Evolutionary conservation across 805 yeast genomes (phyloP).

Genomic region (Teunomyces barrocoloradensis): DNA sequence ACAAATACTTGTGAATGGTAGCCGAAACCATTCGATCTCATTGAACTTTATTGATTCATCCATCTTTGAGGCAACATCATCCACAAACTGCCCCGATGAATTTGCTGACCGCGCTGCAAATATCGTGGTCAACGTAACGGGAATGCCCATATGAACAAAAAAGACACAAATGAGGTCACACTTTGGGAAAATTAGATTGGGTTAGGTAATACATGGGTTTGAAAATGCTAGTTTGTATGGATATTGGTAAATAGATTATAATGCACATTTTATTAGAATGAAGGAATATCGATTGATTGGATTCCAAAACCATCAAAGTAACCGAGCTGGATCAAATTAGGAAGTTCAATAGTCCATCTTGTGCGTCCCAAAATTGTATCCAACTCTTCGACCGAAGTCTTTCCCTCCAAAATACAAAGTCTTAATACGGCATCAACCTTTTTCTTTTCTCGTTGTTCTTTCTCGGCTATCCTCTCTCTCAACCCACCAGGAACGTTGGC

Average conservation of each 20-base stretch:
- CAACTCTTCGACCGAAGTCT: constrained; percentile 24
- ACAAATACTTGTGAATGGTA: constrained; percentile 31
- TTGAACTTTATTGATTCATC: constrained; percentile 34
- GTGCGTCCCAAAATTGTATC: constrained; percentile 30
- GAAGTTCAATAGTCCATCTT: constrained; percentile 30
- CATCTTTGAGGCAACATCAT: constrained; percentile 24
- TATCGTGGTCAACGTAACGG: constrained; percentile 29
- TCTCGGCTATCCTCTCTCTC: constrained; percentile 46
- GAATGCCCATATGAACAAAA: constrained; percentile 18
- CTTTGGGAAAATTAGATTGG: neutral
- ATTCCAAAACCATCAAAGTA: constrained; percentile 23
- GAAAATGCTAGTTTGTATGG: neutral
- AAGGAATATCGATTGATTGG: constrained; percentile 1
- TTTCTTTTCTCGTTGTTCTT: constrained; percentile 38
- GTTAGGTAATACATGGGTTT: neutral
- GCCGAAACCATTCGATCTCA: constrained; percentile 31
- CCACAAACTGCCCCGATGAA: constrained; percentile 24
- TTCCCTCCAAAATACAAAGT: constrained; percentile 45
- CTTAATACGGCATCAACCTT: constrained; percentile 46
- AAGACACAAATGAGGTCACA: too few species aligned
- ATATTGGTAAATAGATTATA: neutral
- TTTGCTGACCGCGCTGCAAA: constrained; percentile 20
- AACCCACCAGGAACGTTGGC: constrained; percentile 51
- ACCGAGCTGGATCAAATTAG: constrained; percentile 22
- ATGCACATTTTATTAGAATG: neutral